phyloP scores from a whole-genome alignment of 495 filamentous ascomycete species.

The Letharia columbiana region DNA sequence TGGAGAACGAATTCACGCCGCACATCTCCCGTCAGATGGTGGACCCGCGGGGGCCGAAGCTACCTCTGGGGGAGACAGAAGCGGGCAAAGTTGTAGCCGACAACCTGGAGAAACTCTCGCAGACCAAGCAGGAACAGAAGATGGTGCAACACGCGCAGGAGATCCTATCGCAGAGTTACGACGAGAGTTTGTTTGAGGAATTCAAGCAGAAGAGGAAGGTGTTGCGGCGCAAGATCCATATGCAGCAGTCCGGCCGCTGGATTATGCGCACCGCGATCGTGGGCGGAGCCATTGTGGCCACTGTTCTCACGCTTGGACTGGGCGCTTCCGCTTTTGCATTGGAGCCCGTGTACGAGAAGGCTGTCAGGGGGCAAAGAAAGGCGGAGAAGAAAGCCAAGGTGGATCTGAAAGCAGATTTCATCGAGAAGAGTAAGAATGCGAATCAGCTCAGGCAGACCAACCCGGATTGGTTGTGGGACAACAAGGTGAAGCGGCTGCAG shows the following conservation, averaged over 20 bases:
- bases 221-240: slow-evolving; percentile 6
- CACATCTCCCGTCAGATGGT: slow-evolving; percentile 19
- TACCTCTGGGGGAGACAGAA: slow-evolving; percentile 19
- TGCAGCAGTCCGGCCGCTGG: slow-evolving; percentile 18
- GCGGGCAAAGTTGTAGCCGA: slow-evolving; percentile 19
- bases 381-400: slow-evolving; percentile 8
- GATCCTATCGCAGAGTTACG: slow-evolving; percentile 12
- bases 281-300: slow-evolving; percentile 16
- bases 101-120: slow-evolving; percentile 10
- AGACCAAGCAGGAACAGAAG: background rate
- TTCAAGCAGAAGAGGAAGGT: slow-evolving; percentile 16
- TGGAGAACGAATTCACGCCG: slow-evolving; percentile 14
- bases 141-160: background rate
- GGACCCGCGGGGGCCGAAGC: slow-evolving; percentile 11
- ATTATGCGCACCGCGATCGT: slow-evolving; percentile 11
- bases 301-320: slow-evolving; percentile 18
- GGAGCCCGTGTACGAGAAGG: slow-evolving; percentile 14
- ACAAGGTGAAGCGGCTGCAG: slow-evolving; percentile 7
- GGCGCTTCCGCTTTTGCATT: slow-evolving; percentile 16
- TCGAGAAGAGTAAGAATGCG: slow-evolving; percentile 3
- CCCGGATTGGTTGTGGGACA: slow-evolving; percentile 13
- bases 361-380: slow-evolving; percentile 6
- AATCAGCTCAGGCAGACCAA: background rate
- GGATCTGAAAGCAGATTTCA: slow-evolving; percentile 11
- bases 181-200: slow-evolving; percentile 15